phyloP scores from a whole-genome alignment of 345 rosid genomes.

The Sonneratia caseolaris region DNA sequence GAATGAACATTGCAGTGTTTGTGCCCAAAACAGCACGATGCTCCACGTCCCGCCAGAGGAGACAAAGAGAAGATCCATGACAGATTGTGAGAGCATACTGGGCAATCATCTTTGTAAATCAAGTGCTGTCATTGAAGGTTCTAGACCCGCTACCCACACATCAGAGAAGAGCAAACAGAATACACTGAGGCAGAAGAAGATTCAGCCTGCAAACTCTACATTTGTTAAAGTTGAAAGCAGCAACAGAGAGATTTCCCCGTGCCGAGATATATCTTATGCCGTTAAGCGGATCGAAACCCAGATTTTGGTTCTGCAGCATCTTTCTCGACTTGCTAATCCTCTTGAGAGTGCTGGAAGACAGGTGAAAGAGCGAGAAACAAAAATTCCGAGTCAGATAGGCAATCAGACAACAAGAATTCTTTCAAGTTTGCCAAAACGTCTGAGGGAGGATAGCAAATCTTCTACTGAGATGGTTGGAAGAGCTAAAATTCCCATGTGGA shows the following conservation, averaged over 20 bases:
- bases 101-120: not conserved
- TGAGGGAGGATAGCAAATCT: not conserved
- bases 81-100: not conserved
- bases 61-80: not conserved
- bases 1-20: not conserved
- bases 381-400: not conserved
- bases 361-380: not conserved
- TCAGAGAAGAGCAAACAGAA: not conserved
- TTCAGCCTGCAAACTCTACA: not conserved
- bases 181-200: not conserved
- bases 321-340: not conserved
- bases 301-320: conserved; percentile 26
- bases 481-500: not conserved
- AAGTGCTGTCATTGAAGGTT: not conserved
- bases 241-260: not conserved
- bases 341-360: not conserved
- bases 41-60: not conserved
- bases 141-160: not conserved
- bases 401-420: not conserved
- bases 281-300: conserved; percentile 31
- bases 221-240: not conserved
- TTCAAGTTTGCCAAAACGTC: not conserved
- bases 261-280: conserved; percentile 18
- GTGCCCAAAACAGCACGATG: not conserved
- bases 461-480: not conserved